Conservation (phyloP, 1,284 basidiomycete species). For the Cryptococcus sp. region DNA sequence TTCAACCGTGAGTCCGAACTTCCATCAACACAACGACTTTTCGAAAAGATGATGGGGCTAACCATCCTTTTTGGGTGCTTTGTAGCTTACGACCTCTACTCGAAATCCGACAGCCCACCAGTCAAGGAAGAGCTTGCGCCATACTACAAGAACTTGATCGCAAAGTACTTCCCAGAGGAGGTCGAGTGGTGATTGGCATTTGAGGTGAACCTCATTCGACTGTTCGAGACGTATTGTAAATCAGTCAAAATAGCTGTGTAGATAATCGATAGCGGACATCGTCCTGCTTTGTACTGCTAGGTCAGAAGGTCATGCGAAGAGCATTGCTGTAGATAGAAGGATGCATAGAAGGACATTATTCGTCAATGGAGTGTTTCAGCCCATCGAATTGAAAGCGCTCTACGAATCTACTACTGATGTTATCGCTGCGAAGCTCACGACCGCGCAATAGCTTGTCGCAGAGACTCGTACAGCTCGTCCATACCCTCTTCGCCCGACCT, state of each 20-base stretch:
- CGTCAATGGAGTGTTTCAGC: no score
- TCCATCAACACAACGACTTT: not conserved
- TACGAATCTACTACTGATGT: no score
- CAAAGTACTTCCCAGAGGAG: constrained; percentile 77
- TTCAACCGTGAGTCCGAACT: constrained; percentile 43
- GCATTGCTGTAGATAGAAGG: no score
- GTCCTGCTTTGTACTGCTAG: no score
- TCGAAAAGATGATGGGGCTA: not conserved
- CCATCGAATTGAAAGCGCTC: no score
- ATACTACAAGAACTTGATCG: constrained; percentile 79
- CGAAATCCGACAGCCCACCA: constrained; percentile 75
- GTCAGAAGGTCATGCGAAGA: no score
- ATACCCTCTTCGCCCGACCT: constrained; percentile 12
- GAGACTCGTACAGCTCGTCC: constrained; percentile 18
- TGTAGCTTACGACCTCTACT: constrained; percentile 80
- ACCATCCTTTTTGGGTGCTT: constrained; percentile 39
- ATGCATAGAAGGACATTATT: no score
- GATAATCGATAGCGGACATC: no score
- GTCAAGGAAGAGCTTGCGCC: constrained; percentile 67
- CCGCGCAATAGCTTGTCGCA: constrained; percentile 13
- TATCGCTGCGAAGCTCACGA: no score
- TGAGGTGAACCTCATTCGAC: no score
- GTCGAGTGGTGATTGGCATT: constrained; percentile 65
- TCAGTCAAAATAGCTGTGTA: no score
- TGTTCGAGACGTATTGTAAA: no score